phyloP scores from a whole-genome alignment of 371 early-diverging fungal species.

The Mucor circinelloides region DNA sequence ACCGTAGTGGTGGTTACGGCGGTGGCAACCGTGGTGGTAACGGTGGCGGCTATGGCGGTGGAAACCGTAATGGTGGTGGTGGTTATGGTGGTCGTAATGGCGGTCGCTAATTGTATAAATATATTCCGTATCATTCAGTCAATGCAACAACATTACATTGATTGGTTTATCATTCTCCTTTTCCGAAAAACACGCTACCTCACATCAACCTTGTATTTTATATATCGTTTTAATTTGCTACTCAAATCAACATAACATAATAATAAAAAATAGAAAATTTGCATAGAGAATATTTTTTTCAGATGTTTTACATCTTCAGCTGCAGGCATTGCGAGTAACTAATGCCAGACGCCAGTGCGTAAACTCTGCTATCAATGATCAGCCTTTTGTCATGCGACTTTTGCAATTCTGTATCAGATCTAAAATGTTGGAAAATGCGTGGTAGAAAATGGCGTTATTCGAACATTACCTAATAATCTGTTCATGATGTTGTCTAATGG shows the following conservation, averaged over 20 bases:
- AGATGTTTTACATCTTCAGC: neutral
- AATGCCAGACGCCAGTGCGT: slow-evolving; percentile 26
- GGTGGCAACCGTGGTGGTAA: neutral
- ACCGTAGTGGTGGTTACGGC: slow-evolving; percentile 16
- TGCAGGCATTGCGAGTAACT: neutral
- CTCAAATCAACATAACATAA: neutral
- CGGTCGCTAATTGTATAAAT: neutral
- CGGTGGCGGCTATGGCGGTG: neutral
- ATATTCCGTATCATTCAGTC: neutral
- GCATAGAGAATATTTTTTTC: neutral
- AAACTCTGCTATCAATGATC: slow-evolving; percentile 27
- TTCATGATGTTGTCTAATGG: slow-evolving; percentile 40
- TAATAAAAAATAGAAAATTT: neutral
- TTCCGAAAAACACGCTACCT: neutral
- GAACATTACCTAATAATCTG: slow-evolving; percentile 39
- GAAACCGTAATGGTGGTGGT: neutral
- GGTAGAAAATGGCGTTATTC: neutral
- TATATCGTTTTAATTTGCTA: neutral
- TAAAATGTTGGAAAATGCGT: neutral
- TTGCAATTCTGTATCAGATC: neutral
- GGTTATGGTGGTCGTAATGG: neutral
- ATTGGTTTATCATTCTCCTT: neutral
- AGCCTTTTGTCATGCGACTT: slow-evolving; percentile 12
- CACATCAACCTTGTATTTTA: neutral
- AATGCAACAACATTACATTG: neutral